Evolutionary conservation across 768 basidiomycete genomes (phyloP).

Genomic region (Myochromella boudieri): DNA sequence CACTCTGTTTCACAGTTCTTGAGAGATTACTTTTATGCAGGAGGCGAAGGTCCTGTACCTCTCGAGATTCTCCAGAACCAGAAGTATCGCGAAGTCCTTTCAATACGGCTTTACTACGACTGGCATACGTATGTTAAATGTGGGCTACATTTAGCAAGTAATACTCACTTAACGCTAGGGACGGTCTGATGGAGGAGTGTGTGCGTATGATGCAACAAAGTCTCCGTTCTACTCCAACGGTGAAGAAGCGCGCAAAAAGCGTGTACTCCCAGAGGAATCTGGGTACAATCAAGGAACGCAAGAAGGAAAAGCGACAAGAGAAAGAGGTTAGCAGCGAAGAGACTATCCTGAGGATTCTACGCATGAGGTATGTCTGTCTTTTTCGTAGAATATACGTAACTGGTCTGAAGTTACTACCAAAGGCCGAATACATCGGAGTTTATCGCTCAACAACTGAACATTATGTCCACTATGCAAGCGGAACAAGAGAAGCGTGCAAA

Average conservation of each 20-base stretch:
- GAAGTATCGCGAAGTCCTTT: slow-evolving; percentile 90
- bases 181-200: slow-evolving; percentile 90
- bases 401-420: too few relatives aligned
- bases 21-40: slow-evolving; percentile 92
- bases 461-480: slow-evolving; percentile 77
- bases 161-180: slow-evolving; percentile 39
- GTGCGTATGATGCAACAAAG: slow-evolving; percentile 93
- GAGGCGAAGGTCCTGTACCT: slow-evolving; percentile 88
- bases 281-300: slow-evolving; percentile 92
- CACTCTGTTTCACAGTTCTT: slow-evolving; percentile 72
- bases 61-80: slow-evolving; percentile 87
- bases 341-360: slow-evolving; percentile 89
- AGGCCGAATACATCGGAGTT: slow-evolving; percentile 85
- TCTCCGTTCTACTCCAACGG: slow-evolving; percentile 67
- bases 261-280: slow-evolving; percentile 92
- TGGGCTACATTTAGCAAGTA: background rate
- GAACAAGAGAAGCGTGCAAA: slow-evolving; percentile 77
- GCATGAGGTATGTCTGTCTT: slow-evolving; percentile 73
- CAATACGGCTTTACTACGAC: slow-evolving; percentile 93
- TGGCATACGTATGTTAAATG: slow-evolving; percentile 74
- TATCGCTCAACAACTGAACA: slow-evolving; percentile 82
- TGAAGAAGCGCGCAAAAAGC: slow-evolving; percentile 90
- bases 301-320: slow-evolving; percentile 87
- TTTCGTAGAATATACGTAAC: too few relatives aligned
- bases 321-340: slow-evolving; percentile 79